Evolutionary conservation across 345 rosid genomes (phyloP).

Genomic region (Microcos paniculata): DNA sequence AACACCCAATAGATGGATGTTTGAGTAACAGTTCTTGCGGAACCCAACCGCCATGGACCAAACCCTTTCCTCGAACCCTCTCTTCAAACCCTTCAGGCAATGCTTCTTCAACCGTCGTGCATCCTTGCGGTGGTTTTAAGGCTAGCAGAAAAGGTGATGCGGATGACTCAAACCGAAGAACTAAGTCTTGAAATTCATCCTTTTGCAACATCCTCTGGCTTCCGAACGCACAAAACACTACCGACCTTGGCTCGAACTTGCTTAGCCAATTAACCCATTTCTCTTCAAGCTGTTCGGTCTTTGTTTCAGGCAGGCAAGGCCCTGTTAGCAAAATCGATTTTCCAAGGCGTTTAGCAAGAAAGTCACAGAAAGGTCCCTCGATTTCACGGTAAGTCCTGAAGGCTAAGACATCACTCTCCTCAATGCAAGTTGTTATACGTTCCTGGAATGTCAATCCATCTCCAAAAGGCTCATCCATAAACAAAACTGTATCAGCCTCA

Average conservation of each 20-base stretch:
- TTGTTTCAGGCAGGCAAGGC: constrained; percentile 41
- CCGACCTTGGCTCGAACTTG: constrained; percentile 23
- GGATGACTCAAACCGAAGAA: constrained; percentile 22
- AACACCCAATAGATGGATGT: constrained; percentile 40
- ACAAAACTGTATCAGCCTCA: too few relatives aligned
- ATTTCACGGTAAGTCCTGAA: constrained; percentile 36
- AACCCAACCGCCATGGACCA: constrained; percentile 40
- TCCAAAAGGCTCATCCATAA: constrained; percentile 8
- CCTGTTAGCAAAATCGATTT: constrained; percentile 42
- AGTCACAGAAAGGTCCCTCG: constrained; percentile 43
- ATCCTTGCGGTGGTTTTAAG: constrained; percentile 25
- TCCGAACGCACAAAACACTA: constrained; percentile 34
- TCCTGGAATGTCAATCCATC: constrained; percentile 10
- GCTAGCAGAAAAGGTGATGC: constrained; percentile 13
- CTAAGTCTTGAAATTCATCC: constrained; percentile 45
- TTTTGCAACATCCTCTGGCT: constrained; percentile 28
- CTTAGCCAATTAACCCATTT: constrained; percentile 40
- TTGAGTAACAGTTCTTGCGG: constrained; percentile 31
- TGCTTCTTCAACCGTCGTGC: constrained; percentile 37
- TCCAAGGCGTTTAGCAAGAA: background rate
- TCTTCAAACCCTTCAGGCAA: constrained; percentile 41
- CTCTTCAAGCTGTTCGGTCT: constrained; percentile 21
- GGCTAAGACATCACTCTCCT: constrained; percentile 35
- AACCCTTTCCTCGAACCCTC: constrained; percentile 33
- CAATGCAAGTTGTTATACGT: constrained; percentile 9